phyloP scores from a whole-genome alignment of 257 asterid genomes.

The Nicotiana sylvestris region DNA sequence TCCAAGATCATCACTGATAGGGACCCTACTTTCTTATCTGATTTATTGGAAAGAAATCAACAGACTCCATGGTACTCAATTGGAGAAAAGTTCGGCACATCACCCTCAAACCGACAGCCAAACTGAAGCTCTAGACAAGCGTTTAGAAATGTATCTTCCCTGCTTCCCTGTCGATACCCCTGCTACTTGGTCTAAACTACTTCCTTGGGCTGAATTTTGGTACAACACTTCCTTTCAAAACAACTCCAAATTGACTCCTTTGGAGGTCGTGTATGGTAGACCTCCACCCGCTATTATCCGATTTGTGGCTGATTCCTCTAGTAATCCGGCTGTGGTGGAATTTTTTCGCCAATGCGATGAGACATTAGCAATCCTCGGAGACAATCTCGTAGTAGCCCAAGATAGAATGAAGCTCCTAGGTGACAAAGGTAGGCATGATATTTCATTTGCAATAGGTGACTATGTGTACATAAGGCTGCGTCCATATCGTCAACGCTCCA shows the following conservation, averaged over 20 bases:
- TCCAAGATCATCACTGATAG: too few species aligned
- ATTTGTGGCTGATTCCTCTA: background rate
- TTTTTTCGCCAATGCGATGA: background rate
- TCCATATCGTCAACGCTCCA: background rate
- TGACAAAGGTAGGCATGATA: background rate
- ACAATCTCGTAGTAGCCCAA: background rate
- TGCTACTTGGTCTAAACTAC: background rate
- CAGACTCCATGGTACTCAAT: too few species aligned
- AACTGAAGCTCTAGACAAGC: background rate
- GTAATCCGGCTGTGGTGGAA: background rate
- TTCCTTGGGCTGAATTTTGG: background rate
- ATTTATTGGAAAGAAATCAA: too few species aligned
- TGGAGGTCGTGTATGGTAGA: background rate
- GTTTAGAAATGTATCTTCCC: background rate
- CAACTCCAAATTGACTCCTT: background rate
- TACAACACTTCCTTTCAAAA: background rate
- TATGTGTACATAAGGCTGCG: background rate
- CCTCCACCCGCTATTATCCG: background rate
- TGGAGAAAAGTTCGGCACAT: too few species aligned
- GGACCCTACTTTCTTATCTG: too few species aligned
- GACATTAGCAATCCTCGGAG: background rate
- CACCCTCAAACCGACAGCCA: too few species aligned
- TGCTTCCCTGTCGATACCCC: background rate
- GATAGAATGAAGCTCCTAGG: background rate
- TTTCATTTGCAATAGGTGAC: background rate